Conservation (phyloP, 805 yeast genomes). For the Monosporozyma siamensis region DNA sequence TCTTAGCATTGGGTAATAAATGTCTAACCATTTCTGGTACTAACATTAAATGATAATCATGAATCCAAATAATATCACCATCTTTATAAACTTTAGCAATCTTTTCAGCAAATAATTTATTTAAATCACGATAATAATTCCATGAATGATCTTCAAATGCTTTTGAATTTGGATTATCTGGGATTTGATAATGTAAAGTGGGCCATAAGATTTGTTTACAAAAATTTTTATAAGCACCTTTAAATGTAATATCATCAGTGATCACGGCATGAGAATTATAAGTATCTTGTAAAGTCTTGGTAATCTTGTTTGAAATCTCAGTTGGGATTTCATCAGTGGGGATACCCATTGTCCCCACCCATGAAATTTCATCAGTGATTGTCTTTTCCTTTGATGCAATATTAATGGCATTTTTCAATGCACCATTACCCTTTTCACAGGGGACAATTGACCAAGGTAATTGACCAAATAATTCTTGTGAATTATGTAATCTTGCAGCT, state of each 20-base stretch:
- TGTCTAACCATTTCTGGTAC: conserved; percentile 79
- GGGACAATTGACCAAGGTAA: conserved; percentile 70
- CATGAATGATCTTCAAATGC: conserved; percentile 95
- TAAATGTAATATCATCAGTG: conserved; percentile 69
- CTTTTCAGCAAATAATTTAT: conserved; percentile 71
- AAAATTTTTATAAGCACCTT: conserved; percentile 84
- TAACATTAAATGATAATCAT: conserved; percentile 83
- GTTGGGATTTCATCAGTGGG: conserved; percentile 76
- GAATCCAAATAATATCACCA: conserved; percentile 83
- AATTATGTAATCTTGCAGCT: conserved; percentile 29
- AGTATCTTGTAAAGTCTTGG: conserved; percentile 36
- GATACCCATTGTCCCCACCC: conserved; percentile 92
- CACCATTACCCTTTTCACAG: conserved; percentile 76
- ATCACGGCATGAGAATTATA: conserved; percentile 57
- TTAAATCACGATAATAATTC: conserved; percentile 69
- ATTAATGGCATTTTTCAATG: conserved; percentile 73
- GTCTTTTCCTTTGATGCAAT: conserved; percentile 41
- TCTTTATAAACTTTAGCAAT: conserved; percentile 57
- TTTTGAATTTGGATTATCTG: conserved; percentile 87
- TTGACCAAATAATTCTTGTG: conserved; percentile 32
- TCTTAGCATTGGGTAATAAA: conserved; percentile 68
- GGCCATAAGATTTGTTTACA: conserved; percentile 97
- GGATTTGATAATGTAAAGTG: conserved; percentile 84
- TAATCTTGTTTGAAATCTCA: conserved; percentile 45
- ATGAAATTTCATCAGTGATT: conserved; percentile 36